Evolutionary conservation across 768 basidiomycete genomes (phyloP).

Genomic region (Mycena crocata): DNA sequence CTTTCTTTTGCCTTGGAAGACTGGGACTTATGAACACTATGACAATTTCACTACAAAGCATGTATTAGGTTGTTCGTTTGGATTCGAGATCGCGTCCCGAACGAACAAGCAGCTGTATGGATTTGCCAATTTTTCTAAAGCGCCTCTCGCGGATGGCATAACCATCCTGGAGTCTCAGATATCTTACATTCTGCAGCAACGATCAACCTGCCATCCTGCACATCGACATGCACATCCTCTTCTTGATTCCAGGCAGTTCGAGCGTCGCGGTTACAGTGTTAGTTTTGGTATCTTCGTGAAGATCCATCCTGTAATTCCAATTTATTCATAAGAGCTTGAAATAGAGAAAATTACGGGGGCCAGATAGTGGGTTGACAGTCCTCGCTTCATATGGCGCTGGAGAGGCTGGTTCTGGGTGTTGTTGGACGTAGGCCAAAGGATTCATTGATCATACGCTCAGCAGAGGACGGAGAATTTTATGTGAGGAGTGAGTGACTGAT

Average conservation of each 20-base stretch:
- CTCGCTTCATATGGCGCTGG: conserved; percentile 23
- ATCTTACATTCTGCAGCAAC: conserved; percentile 62
- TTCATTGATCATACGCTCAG: conserved; percentile 60
- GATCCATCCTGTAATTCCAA: conserved; percentile 62
- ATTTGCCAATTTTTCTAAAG: conserved; percentile 59
- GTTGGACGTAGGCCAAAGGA: conserved; percentile 34
- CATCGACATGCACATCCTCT: conserved; percentile 66
- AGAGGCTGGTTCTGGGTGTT: conserved; percentile 16
- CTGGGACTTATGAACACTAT: conserved; percentile 74
- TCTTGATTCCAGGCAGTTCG: conserved; percentile 69
- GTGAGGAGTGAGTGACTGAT: not conserved
- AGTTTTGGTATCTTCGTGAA: conserved; percentile 60
- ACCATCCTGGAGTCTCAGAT: conserved; percentile 49
- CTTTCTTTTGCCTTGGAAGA: conserved; percentile 84
- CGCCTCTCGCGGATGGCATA: conserved; percentile 64
- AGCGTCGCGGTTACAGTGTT: conserved; percentile 70
- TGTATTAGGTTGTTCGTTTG: too few species aligned
- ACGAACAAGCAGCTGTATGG: conserved; percentile 66
- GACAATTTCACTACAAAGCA: too few species aligned
- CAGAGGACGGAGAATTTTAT: conserved; percentile 44
- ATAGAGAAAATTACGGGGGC: conserved; percentile 42
- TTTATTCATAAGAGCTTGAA: not conserved
- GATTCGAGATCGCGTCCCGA: too few species aligned
- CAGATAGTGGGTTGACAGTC: conserved; percentile 36
- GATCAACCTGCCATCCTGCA: conserved; percentile 62